Base-by-base conservation (phyloP, 495 filamentous ascomycete species). In the Alectoria sarmentosa region DNA sequence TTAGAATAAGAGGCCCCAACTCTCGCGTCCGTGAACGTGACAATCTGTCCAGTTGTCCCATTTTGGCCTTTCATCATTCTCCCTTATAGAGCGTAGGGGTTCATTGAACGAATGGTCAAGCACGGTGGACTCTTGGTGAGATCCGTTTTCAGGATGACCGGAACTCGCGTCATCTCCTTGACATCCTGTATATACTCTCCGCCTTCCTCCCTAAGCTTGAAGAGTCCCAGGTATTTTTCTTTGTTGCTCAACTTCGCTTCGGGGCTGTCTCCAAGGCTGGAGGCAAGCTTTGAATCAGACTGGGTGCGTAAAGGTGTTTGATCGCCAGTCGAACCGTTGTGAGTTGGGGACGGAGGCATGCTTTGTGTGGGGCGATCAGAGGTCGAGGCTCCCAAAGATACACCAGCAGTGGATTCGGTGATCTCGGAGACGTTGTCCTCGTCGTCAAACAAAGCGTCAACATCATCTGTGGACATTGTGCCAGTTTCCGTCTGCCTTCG, bases 121-220 rank as follows among this genome's bases (percentile, higher is more conserved):
- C 94, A 98, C 90, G 94, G 94, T 77, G 94, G 94, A 75, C 94
- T 98, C 88, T 98, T 98, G 80, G 83, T 90, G 70, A 98, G 83
- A 77, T 98, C 94, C 41, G 94, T 98, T 86, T 97, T 98, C 60
- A 98, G 77, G 70, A 98, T 96, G 64, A 98, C 90, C 4, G 94
- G 94, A 59, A 98, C 90, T 62, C 92, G 83, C 42, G 91, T 93
- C 91, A 98, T 96, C 82, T 98, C 94, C 34, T 86, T 91, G 66
- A 98, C 92, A 74, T 98, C 94, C 75, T 98, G 94, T 70, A 98
- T 96, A 78, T 95, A 92, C 61, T 97, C 91, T 41, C 95, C 92
- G 66, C 89, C 88, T 77, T 95, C 91, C 71, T 98, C 95, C 54
- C 95, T 80, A 69, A 98, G 78, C 69, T 86, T 87, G 79, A 98